Evolutionary conservation across 1,284 basidiomycete species (phyloP), one percentile per base, ranked within the genome.

Genomic region (Lentinus polychrous): DNA sequence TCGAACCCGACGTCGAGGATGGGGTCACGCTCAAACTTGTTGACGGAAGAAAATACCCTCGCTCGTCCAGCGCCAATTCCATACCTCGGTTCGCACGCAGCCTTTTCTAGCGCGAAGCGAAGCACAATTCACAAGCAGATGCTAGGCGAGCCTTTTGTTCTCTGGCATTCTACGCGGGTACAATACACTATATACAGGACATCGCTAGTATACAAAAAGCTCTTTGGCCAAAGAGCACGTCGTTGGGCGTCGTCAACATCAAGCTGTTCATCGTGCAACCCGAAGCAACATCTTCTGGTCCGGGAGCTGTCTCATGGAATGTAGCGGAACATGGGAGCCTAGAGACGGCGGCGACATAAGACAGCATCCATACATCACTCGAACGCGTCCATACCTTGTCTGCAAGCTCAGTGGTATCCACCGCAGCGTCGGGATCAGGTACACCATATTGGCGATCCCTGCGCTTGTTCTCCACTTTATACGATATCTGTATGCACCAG

Each of bases 371-470:
- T n/a, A 15, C 15, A 43, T 14, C 23, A 10, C 11, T 24, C 41
- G 38, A 32, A 15, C 10, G 24, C 23, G 32, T 18, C 20, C 17
- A 58, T 47, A 83, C 83, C 67, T 79, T 72, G 57, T 88, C 84
- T 3, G 84, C 85, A 12, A 85, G 62, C 54, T 82, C 76, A 15
- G 73, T 70, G 1, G 82, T 86, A 55, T 88, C 79, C 12, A 88
- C 81, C 8, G 67, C 72, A 2, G 69, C 70, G 49, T 76, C 65
- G 0, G 64, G 67, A 41, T 69, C 62, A 0, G 74, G 74, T 10
- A 51, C 40, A 3, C 86, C 85, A 52, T 81, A 78, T 15, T 68
- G 54, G 41, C 61, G 65, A 57, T 88, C 73, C 35, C 83, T 69
- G 8, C 68, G 66, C 10, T 69, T 68, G 53, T 88, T 88, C 22